Evolutionary conservation across 192 early-diverging fungal genomes (phyloP), one percentile per base, ranked within the genome.

Genomic region (Geosiphon pyriformis): DNA sequence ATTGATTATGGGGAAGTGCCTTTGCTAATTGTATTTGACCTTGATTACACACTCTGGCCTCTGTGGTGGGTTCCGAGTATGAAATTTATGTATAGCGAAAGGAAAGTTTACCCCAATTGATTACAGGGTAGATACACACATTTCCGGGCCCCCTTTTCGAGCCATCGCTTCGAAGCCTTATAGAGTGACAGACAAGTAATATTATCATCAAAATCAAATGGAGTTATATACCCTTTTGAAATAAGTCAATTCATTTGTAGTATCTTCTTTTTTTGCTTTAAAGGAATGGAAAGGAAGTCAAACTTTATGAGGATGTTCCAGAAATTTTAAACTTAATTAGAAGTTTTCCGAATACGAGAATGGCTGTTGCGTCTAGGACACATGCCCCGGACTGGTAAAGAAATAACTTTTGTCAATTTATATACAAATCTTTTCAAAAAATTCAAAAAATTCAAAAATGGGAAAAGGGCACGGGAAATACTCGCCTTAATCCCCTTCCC

Each of bases 1-100:
- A 42, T 15, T 42, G 6, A 6, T 42, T 42, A 10, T 15, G 37
- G 37, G 37, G 62, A 61, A 68, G 54, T 71, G 26, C 77, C 77
- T 12, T 68, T 54, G 25, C 61, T 76, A 54, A 70, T 79, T 26
- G 75, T 79, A 4, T 76, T 79, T 52, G 77, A 79, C 57, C 61
- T 79, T 2, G 77, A 79, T 48, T 72, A 74, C 62, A 79, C 77
- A 3, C 18, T 79, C 20, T 76, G 74, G 74, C 66, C 71, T 15
- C 30, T 62, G 49, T 69, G 72, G 70, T 69, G 71, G 51, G 68
- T 68, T 25, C 20, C 52, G 20, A 6, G 37, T 6, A 42, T 42
- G 6, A 15, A 42, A 12, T 54, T 54, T 7, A 7, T 23, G 6
- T 12, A 7, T 54, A 54, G 18, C 26, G 52, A 12, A 12, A 26